These are phyloP conservation scores for Tricholoma sp. DNA, from an alignment of 768 basidiomycete species.

Conservation along the genomic window DNA sequence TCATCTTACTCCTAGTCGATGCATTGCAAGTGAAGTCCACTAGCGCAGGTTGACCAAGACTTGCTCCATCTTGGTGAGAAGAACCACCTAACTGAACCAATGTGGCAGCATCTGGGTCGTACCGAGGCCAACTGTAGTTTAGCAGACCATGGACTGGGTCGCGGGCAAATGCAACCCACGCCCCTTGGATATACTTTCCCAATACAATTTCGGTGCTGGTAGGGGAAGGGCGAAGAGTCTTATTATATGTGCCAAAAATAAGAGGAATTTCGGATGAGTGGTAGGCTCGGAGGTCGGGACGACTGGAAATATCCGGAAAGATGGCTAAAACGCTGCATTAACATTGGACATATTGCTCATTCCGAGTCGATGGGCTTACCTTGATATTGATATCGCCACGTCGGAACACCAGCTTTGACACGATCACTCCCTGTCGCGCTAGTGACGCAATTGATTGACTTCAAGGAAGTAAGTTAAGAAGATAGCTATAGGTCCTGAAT, in stretches of 20 bases:
- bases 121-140: slow-evolving; percentile 18
- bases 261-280: slow-evolving; percentile 36
- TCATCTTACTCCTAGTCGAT: too few species aligned
- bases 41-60: background rate
- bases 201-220: slow-evolving; percentile 19
- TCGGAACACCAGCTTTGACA: slow-evolving; percentile 18
- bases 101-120: slow-evolving; percentile 6
- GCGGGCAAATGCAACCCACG: slow-evolving; percentile 37
- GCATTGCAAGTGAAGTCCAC: slow-evolving; percentile 8
- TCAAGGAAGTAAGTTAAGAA: background rate
- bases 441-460: slow-evolving; percentile 25
- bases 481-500: too few species aligned
- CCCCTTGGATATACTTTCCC: slow-evolving; percentile 28
- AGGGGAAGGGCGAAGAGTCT: slow-evolving; percentile 15
- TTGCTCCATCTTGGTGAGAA: slow-evolving; percentile 7
- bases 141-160: slow-evolving; percentile 27
- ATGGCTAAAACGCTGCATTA: slow-evolving; percentile 16
- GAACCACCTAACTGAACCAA: slow-evolving; percentile 10
- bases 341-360: too few species aligned
- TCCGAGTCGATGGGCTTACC: slow-evolving; percentile 20
- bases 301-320: slow-evolving; percentile 31
- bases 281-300: slow-evolving; percentile 30
- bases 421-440: slow-evolving; percentile 22
- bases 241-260: slow-evolving; percentile 32
- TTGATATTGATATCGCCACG: slow-evolving; percentile 18